Evolutionary conservation across 2,329 filamentous ascomycete species (phyloP).

Genomic region (Epichloe festucae): DNA sequence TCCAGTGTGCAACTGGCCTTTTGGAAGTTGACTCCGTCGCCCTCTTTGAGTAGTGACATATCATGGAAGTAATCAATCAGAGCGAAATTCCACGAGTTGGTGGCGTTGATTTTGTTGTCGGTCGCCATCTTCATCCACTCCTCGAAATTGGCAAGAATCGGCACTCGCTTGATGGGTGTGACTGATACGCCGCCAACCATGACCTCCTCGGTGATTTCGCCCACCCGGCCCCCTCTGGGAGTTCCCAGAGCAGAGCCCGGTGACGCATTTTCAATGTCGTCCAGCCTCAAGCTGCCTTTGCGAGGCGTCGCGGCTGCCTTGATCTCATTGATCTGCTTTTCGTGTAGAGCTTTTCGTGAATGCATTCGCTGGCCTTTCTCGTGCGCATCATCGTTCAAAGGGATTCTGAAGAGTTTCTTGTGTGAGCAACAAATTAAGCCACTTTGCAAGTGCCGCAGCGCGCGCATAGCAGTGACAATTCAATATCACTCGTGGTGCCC

Average conservation of each 20-base stretch:
- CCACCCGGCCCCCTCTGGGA: conserved; percentile 27
- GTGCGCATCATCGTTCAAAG: conserved; percentile 86
- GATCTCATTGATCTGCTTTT: conserved; percentile 84
- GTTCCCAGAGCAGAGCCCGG: conserved; percentile 43
- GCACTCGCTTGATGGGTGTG: conserved; percentile 91
- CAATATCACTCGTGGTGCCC: neutral
- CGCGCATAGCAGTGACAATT: neutral
- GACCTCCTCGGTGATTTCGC: conserved; percentile 41
- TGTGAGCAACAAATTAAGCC: conserved; percentile 1
- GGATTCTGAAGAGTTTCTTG: conserved; percentile 48
- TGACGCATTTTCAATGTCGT: conserved; percentile 43
- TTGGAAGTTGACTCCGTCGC: conserved; percentile 95
- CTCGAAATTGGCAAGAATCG: conserved; percentile 93
- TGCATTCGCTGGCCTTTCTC: conserved; percentile 84
- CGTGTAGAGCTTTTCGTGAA: conserved; percentile 76
- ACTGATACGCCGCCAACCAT: conserved; percentile 63
- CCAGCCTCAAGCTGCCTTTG: conserved; percentile 46
- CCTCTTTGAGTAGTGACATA: conserved; percentile 93
- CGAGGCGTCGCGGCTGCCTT: conserved; percentile 58
- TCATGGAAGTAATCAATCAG: conserved; percentile 99
- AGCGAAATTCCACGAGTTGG: conserved; percentile 99
- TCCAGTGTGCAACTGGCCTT: conserved; percentile 96
- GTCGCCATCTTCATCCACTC: conserved; percentile 99
- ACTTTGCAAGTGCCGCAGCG: neutral
- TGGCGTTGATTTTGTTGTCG: conserved; percentile 97